Evolutionary conservation across 2,329 filamentous ascomycete species (phyloP), one percentile per base, ranked within the genome.

Genomic region (Cladosporium halotolerans): DNA sequence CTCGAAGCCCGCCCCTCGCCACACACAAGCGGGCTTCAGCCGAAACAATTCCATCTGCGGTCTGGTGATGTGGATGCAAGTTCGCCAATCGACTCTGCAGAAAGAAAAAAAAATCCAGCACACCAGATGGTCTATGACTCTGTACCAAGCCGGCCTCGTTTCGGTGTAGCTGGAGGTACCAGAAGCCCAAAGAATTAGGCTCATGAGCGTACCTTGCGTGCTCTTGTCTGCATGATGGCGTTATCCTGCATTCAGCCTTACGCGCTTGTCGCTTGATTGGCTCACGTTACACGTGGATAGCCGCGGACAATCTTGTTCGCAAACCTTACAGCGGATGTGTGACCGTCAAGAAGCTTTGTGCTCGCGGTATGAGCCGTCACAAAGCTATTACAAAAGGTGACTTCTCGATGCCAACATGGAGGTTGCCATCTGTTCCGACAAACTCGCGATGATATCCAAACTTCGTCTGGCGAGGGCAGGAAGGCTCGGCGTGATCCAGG

Each of bases 401-500:
- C 19, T 70, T 62, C 33, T 83, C 80, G 41, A 83, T 76, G 0
- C 80, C 80, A 0, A 78, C 55, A 52, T 81, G 76, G 0, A 67
- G 63, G 7, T 68, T 67, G 0, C 76, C 74, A 57, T 82, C 79
- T 0, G 58, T 60, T 0, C 77, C 79, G 1, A 78, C 50, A 51
- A 72, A 83, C 0, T 67, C 68, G 0, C 80, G 79, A 58, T 77
- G 80, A 58, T 77, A 83, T 0, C 74, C 76, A 51, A 76, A 77
- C 0, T 53, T 59, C 4, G 16, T 7, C 16, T 16, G 16, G 16
- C 16, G 16, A 16, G 16, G 16, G 16, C 16, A 16, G 16, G 16
- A 16, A 16, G 16, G 16, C 16, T 16, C 16, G 16, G 16, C 16
- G 16, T 16, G 16, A 16, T 16, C 16, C 16, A 16, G 16, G 16